These are phyloP conservation scores for Acorus gramineus DNA, from an alignment of 106 monocot genomes.

Conservation along the genomic window DNA sequence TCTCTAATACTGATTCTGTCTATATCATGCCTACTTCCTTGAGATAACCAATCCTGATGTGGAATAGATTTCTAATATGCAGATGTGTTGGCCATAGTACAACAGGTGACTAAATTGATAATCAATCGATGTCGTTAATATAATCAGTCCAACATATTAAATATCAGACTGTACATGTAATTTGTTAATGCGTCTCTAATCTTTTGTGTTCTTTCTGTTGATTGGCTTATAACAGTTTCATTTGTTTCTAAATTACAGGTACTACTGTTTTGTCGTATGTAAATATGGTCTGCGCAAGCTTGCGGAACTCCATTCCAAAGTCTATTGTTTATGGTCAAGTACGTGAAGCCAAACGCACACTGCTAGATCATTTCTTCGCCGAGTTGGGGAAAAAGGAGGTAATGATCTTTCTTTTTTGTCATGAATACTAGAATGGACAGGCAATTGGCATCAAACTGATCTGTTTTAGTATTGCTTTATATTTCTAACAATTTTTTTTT, in stretches of 20 bases:
- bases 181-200: not conserved
- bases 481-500: not conserved
- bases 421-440: not conserved
- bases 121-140: too few species aligned
- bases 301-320: conserved; percentile 82
- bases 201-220: not conserved
- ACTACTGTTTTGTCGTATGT: conserved; percentile 75
- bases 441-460: not conserved
- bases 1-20: too few species aligned
- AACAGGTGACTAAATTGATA: too few species aligned
- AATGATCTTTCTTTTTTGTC: not conserved
- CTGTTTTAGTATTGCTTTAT: not conserved
- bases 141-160: too few species aligned
- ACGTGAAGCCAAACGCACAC: conserved; percentile 61
- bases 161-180: too few species aligned
- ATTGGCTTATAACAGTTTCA: too few species aligned
- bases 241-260: conserved; percentile 20
- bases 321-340: conserved; percentile 85
- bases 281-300: conserved; percentile 67
- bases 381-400: conserved; percentile 77
- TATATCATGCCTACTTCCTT: too few species aligned
- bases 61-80: too few species aligned
- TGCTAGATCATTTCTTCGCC: conserved; percentile 77
- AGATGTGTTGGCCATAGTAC: too few species aligned
- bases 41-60: too few species aligned